Conservation (phyloP, 164 flowering plant species). For the Hamamelis virginiana region DNA sequence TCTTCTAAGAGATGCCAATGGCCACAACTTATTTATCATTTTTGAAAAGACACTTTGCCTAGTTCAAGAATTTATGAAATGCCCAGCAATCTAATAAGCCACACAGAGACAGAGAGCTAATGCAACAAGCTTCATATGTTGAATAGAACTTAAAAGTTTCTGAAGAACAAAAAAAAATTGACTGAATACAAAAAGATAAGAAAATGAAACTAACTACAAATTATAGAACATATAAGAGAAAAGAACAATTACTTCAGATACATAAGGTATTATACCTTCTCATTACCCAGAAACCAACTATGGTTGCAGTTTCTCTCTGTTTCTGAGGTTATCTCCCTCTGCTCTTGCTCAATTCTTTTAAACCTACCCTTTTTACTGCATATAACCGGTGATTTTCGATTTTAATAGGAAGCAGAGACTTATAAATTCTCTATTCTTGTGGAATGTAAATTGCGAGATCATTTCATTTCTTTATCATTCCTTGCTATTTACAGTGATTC, state of each 20-base stretch:
- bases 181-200: background rate
- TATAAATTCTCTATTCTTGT: background rate
- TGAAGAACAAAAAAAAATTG: background rate
- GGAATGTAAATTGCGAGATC: background rate
- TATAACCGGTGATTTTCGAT: background rate
- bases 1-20: no score
- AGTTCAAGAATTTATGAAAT: no score
- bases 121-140: background rate
- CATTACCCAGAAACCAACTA: no score
- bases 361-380: background rate
- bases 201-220: background rate
- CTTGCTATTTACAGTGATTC: constrained; percentile 26
- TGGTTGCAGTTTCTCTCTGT: background rate
- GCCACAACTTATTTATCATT: no score
- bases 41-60: no score
- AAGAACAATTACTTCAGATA: no score
- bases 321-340: background rate
- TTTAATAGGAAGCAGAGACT: background rate
- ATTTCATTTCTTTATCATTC: constrained; percentile 5
- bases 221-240: no score
- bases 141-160: background rate
- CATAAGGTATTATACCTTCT: background rate
- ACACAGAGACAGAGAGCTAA: background rate
- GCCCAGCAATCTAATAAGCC: no score
- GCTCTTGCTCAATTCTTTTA: background rate